phyloP scores from a whole-genome alignment of 2,329 filamentous ascomycete genomes.

The Emergomyces pasteurianus region DNA sequence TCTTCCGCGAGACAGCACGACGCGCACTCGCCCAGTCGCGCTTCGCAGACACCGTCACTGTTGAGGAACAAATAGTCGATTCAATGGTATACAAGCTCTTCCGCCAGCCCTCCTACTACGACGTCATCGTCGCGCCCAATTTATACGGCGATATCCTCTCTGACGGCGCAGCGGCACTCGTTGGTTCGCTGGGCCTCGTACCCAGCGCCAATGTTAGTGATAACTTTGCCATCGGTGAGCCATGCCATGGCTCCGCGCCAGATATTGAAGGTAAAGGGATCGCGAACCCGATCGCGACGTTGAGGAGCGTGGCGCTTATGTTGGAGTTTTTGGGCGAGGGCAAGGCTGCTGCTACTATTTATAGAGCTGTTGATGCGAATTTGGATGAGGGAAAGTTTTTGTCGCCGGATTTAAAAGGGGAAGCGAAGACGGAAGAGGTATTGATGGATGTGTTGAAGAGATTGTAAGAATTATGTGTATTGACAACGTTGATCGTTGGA shows the following conservation, averaged over 20 bases:
- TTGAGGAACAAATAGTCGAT: constrained; percentile 98
- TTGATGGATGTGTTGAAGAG: constrained; percentile 75
- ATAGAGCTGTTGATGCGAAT: constrained; percentile 82
- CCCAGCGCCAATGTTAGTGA: constrained; percentile 93
- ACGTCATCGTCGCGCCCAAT: constrained; percentile 95
- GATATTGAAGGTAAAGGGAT: constrained; percentile 90
- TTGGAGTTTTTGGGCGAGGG: constrained; percentile 88
- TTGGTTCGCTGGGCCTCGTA: constrained; percentile 83
- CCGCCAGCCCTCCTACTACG: constrained; percentile 87
- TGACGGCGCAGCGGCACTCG: constrained; percentile 86
- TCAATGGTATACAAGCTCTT: constrained; percentile 99
- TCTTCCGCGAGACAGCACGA: constrained; percentile 75
- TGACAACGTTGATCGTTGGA: no score
- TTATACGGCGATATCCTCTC: constrained; percentile 95
- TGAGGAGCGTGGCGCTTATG: constrained; percentile 86
- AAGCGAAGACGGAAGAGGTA: constrained; percentile 73
- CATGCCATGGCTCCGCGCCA: constrained; percentile 89
- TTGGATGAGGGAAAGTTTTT: constrained; percentile 71
- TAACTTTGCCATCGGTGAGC: constrained; percentile 90
- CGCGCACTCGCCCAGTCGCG: constrained; percentile 54
- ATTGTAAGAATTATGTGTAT: constrained; percentile 43
- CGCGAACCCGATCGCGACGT: constrained; percentile 91
- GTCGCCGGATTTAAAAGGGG: constrained; percentile 83
- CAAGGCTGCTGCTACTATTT: constrained; percentile 76
- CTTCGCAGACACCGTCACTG: constrained; percentile 48